Evolutionary conservation across 768 basidiomycete genomes (phyloP), one percentile per base, ranked within the genome.

Genomic region (Tulasnella sp.): DNA sequence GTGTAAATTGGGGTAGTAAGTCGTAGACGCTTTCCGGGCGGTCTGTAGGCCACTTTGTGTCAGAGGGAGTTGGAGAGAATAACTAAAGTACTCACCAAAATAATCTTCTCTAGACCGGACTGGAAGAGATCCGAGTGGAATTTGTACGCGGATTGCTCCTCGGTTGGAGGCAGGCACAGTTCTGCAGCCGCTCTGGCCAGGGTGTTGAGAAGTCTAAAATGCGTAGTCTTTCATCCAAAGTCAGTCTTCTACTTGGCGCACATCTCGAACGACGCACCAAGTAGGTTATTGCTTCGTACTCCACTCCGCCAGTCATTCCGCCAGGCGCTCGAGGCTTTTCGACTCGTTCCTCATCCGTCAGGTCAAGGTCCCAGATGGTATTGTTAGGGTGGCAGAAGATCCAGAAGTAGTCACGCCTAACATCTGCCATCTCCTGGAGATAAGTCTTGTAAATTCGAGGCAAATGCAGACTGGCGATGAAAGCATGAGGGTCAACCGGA

Each of bases 271-370:
- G 23, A 73, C 87, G 62, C 64, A 98, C 94, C 65, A 93, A 81
- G 69, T 97, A 98, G 14, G 78, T 77, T 82, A 97, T 94, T 3
- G 94, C 94, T 71, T 99, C 96, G 66, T 84, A 93, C 66, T 99
- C 96, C 11, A 99, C 96, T 4, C 96, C 96, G 5, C 94, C 96
- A 0, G 96, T 97, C 83, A 98, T 97, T 14, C 96, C 94, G 4
- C 92, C 90, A 2, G 96, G 96, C 11, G 96, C 94, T 57, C 86
- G 76, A 12, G 91, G 91, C 65, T 83, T 86, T 70, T 96, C 93
- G 3, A 90, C 89, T 59, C 79, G 78, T 2, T 72, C 77, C 66
- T 90, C 84, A 66, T 97, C 89, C 2, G 87, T 84, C 63, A 94
- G 85, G 6, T 75, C 68, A 17, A 96, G 71, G 17, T 82, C 74